A percentile compares a stretch with the other conserved stretches of the same genome.
Conservation (phyloP, 1,284 basidiomycete species). For the Tilletiopsis washingtonensis region DNA sequence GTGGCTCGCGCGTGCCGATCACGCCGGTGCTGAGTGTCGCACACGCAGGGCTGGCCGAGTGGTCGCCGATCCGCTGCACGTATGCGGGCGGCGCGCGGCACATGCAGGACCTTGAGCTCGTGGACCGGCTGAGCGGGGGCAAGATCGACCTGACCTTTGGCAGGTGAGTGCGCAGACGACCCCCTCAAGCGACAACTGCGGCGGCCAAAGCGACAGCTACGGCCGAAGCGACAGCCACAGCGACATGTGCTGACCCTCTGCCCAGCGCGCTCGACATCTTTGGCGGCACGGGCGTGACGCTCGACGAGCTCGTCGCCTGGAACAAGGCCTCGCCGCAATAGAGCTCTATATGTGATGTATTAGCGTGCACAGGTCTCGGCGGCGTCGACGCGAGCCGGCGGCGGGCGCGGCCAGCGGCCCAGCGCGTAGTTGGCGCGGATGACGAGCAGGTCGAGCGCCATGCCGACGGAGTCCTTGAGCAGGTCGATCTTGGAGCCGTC, state of each 20-base stretch:
- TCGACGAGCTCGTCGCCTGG: slow-evolving; percentile 60
- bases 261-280: slow-evolving; percentile 71
- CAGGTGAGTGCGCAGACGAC: slow-evolving; percentile 56
- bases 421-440: slow-evolving; percentile 70
- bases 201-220: not conserved
- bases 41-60: slow-evolving; percentile 71
- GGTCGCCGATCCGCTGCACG: slow-evolving; percentile 83
- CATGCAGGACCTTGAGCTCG: slow-evolving; percentile 72
- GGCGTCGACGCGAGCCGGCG: not conserved
- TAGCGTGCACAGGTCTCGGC: too few species aligned
- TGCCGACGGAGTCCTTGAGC: slow-evolving; percentile 70
- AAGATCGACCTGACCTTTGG: slow-evolving; percentile 93
- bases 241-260: not conserved
- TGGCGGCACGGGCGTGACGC: slow-evolving; percentile 64
- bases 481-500: slow-evolving; percentile 83
- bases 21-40: not conserved
- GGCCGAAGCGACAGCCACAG: too few species aligned
- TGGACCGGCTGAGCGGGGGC: slow-evolving; percentile 71
- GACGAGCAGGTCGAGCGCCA: slow-evolving; percentile 77
- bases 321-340: too few species aligned
- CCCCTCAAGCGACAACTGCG: not conserved
- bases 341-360: too few species aligned
- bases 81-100: slow-evolving; percentile 94
- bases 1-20: slow-evolving; percentile 33
- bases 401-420: slow-evolving; percentile 54